Evolutionary conservation across 2,329 filamentous ascomycete genomes (phyloP), one percentile per base, ranked within the genome.

Genomic region (Ceratocystis papillata): DNA sequence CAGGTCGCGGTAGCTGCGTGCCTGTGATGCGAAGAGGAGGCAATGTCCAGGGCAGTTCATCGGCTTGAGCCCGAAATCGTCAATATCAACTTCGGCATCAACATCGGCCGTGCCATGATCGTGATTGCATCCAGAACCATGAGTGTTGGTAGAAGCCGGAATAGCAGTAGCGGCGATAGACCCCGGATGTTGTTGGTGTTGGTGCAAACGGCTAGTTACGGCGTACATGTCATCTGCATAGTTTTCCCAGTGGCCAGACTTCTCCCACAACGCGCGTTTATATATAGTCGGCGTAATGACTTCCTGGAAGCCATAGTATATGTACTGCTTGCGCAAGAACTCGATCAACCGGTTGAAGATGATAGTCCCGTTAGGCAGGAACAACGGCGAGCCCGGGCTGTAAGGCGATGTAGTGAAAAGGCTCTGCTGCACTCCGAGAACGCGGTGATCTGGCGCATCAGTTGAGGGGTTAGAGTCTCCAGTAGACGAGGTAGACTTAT

Each of bases 21-120:
- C 81, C 70, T 87, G 83, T 60, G 87, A 87, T 68, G 83, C 86
- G 73, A 95, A 96, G 69, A 96, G 83, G 69, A 96, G 79, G 73
- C 90, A 95, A 75, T 96, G 90, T 2, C 90, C 90, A 0, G 90
- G 90, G 73, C 90, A 96, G 73, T 96, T 96, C 90, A 96, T 96
- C 15, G 90, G 90, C 75, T 96, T 96, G 70, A 96, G 77, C 20
- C 89, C 89, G 75, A 89, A 95, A 69, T 89, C 87, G 69, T 87
- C 85, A 68, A 83, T 81, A 67, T 82, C 81, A 68, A 86, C 83
- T 22, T 73, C 73, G 0, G 71, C 67, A 55, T 68, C 41, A 44
- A 3, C 12, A 22, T 20, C 50, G 28, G 68, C 72, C 65, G 63
- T 70, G 25, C 69, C 68, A 10, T 76, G 74, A 61, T 72, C 75